Base-by-base conservation (phyloP, 148 eudicot genomes). In the Hydrangea macrophylla region DNA sequence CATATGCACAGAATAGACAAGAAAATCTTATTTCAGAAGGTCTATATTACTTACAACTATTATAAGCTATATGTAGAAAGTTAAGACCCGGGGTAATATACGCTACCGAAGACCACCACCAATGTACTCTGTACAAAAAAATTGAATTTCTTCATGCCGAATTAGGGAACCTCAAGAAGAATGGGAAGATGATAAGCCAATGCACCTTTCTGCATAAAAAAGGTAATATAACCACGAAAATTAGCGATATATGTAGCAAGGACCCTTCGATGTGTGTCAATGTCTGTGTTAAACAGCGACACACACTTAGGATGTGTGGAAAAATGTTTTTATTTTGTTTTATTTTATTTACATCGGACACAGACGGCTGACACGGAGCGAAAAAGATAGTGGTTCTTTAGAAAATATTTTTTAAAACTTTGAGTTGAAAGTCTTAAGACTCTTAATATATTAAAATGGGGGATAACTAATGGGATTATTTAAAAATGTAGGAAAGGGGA, bases 151-250 rank as follows among this genome's bases (percentile, higher is more conserved):
- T 66, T 28, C 45, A 12, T 42, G 50, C 44, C 51, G 56, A 56
- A 27, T 55, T 23, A 25, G 55, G 26, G 71, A 56, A 25, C 30
- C 48, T 75, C 74, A 63, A 18, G 69, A 44, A 54, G 66, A 37
- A n/a, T 27, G 23, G 15, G 73, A 65, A 45, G 78, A 62, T 33
- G 76, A 22, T 50, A 51, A 22, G 22, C 65, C 75, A 50, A 48
- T 60, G 55, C 72, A 72, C 60, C 60, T 71, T 62, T 84, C 88
- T 81, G 88, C 58, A n/a, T n/a, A 68, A 25, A 61, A 2, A 48
- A 30, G 39, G 33, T 12, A 7, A 0, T 55, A 17, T 25, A 51
- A 26, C 17, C 7, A 54, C 59, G 45, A 60, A 55, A 45, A 59
- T 8, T 20, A 15, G 26, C 9, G 24, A 44, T 27, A 7, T 24